phyloP scores from a whole-genome alignment of 257 asterid species.

The Petunia axillaris region DNA sequence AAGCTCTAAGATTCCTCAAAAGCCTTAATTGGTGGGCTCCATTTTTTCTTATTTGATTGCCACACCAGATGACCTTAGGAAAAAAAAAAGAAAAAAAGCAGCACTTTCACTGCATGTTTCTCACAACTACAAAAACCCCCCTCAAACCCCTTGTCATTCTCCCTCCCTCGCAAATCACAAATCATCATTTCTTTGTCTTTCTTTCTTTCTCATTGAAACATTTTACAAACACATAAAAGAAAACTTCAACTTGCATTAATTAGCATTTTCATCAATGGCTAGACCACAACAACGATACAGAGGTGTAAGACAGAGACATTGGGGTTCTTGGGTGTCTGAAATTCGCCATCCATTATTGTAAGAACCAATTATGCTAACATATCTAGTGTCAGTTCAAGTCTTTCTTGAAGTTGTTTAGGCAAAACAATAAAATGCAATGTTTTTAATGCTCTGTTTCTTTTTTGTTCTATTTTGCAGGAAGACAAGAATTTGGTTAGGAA shows the following conservation, averaged over 20 bases:
- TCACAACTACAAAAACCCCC: constrained; percentile 29
- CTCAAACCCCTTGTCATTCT: background rate
- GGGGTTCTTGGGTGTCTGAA: constrained; percentile 97
- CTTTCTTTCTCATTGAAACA: background rate
- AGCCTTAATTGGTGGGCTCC: constrained; percentile 41
- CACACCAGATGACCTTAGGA: constrained; percentile 26
- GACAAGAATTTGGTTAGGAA: constrained; percentile 87
- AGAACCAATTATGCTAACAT: background rate
- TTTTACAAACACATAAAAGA: constrained; percentile 29
- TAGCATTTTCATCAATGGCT: constrained; percentile 38
- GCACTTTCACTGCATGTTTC: constrained; percentile 15
- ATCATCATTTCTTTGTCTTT: too few species aligned
- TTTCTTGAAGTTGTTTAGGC: too few species aligned
- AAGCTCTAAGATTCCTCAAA: constrained; percentile 31
- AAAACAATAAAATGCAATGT: too few species aligned
- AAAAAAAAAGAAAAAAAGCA: background rate
- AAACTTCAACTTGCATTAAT: background rate
- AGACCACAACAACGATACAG: constrained; percentile 73
- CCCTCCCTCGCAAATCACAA: constrained; percentile 3
- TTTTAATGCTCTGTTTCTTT: background rate
- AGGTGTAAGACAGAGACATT: constrained; percentile 86
- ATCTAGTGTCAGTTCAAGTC: background rate
- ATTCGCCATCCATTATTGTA: constrained; percentile 87
- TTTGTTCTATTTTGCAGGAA: constrained; percentile 44
- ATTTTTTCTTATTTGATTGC: constrained; percentile 32